Base-by-base conservation (phyloP, 306 rosid genomes). In the Carpinus viminea region DNA sequence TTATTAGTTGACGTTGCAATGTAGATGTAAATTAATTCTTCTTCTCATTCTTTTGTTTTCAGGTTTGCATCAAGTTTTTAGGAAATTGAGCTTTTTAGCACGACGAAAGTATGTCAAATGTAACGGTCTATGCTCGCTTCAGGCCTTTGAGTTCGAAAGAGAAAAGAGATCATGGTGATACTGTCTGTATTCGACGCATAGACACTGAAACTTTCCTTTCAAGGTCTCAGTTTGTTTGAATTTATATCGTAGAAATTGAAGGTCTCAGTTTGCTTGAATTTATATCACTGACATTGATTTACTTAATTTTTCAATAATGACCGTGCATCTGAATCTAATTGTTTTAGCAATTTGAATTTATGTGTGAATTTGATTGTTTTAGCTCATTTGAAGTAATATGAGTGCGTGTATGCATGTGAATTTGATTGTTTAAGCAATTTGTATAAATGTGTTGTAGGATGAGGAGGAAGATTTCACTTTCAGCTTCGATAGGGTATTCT, bases 401-500 rank as follows among this genome's bases (percentile, higher is more conserved):
- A 64, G 45, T 41, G 45, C 45, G 45, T 41, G 45, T 41, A 41
- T 41, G 51, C 9, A 46, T 21, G 24, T 17, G 12, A 43, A 38
- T 18, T 21, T 41, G 50, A 59, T 38, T 66, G 3, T 41, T 66
- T 10, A 8, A 17, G 36, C 15, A 69, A 76, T 59, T 43, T 71
- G 76, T 81, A 16, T 74, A 38, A 41, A 31, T 78, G 61, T 81
- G 69, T 69, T 20, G 64, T 73, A 93, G 97, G 97, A 90, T 3
- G 97, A 93, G 80, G 91, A 87, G 38, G 95, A 87, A 74, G 92
- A 87, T 60, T 62, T 75, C 48, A 74, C 74, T 18, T 90, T 91
- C 75, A 81, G 89, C 90, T 91, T 88, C 70, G 97, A 93, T 82
- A 82, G 86, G 74, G 93, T 90, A 75, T 93, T 91, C 75, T 88